Evolutionary conservation across 768 basidiomycete genomes (phyloP), one percentile per base, ranked within the genome.

Genomic region (Russula abietina): DNA sequence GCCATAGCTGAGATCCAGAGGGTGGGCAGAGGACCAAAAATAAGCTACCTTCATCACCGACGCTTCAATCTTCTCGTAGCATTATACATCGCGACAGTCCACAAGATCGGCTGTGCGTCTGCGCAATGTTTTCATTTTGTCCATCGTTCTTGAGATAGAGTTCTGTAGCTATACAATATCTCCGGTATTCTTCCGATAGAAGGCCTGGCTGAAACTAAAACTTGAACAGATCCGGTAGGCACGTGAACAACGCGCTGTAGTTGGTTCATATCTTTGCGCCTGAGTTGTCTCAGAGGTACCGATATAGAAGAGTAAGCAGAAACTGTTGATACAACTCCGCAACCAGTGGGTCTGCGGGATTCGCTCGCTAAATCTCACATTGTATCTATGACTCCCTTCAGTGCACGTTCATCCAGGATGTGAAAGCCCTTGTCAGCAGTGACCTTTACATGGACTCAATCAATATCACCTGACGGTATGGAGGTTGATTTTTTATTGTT

Each of bases 341-440:
- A 46, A 43, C 36, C 32, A 19, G 28, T 22, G 39, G 4, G 55
- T 43, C 38, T 43, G 46, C 28, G 19, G 48, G 10, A 26, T 48
- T 49, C 39, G 26, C 55, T 60, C n/a, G 49, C 51, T 65, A 58
- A 39, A 38, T 28, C 32, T 83, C 78, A 89, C 88, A 90, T 91
- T 65, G 79, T 81, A 70, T 94, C 92, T 64, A 98, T 92, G 61
- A 93, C 81, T 68, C 81, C 84, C 78, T 95, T 90, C 71, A 98
- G 78, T 69, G 80, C 79, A 33, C 79, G 81, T 74, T 96, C 93
- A 67, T 87, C 80, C 65, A 98, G 73, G 68, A 98, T 97, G 75
- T 91, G 83, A 72, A 96, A 98, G n/a, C 95, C 95, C 59, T 81
- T 83, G 48, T 75, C 79, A 51, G 76, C 74, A 60, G 93, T 95